phyloP scores from a whole-genome alignment of 169 alveolate genomes.

The Plasmodium ovale region DNA sequence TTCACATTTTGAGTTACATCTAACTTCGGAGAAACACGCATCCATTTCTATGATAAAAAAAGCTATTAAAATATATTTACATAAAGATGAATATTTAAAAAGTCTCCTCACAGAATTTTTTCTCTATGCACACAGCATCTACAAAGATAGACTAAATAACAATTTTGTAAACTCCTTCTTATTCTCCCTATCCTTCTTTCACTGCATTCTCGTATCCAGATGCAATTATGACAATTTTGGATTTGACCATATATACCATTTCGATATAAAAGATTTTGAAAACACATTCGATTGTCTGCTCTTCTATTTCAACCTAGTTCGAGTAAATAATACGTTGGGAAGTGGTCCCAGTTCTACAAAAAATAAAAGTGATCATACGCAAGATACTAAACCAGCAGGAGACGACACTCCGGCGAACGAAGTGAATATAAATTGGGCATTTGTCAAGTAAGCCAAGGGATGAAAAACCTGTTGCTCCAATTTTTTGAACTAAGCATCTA shows the following conservation, averaged over 20 bases:
- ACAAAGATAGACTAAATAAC: conserved; percentile 47
- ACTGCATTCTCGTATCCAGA: conserved; percentile 42
- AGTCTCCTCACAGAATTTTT: conserved; percentile 28
- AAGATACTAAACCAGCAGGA: no score
- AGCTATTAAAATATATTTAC: conserved; percentile 53
- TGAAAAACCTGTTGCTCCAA: no score
- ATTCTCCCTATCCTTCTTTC: conserved; percentile 57
- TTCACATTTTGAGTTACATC: conserved; percentile 53
- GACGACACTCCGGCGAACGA: neutral
- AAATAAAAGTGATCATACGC: no score
- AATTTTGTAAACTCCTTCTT: conserved; percentile 57
- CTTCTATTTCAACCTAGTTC: conserved; percentile 29
- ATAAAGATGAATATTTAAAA: conserved; percentile 44
- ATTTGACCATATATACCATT: conserved; percentile 44
- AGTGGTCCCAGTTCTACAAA: neutral
- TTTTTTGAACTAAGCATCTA: no score
- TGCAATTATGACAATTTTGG: conserved; percentile 50
- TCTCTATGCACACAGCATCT: conserved; percentile 24
- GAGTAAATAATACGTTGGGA: neutral
- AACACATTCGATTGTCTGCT: conserved; percentile 50
- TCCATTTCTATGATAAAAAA: conserved; percentile 29
- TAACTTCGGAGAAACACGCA: conserved; percentile 40
- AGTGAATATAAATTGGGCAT: conserved; percentile 55
- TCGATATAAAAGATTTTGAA: conserved; percentile 61
- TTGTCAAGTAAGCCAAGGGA: conserved; percentile 35